Base-by-base conservation (phyloP, 768 basidiomycete species). In the Melanogaster broomeanus region DNA sequence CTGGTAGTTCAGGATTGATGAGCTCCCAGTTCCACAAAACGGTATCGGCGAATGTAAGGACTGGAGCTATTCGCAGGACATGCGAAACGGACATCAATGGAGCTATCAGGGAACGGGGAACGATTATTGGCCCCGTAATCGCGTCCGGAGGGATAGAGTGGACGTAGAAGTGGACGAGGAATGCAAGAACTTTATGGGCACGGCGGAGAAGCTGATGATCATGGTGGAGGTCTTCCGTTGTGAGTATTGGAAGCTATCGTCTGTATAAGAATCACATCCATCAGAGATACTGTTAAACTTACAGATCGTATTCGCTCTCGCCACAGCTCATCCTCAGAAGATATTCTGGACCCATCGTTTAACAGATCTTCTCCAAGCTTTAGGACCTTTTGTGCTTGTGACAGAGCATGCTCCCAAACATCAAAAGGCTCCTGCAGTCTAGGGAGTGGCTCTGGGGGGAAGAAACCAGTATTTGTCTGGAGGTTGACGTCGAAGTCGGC, bases 31-130 rank as follows among this genome's bases (percentile, higher is more conserved):
- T 97, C 92, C 93, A 99, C 2, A 98, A 79, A 13, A 99, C 95
- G 16, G 91, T 93, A 66, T 97, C 96, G 24, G 95, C 90, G 65
- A 93, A 99, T 0, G 95, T 99, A 57, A 98, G 76, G 55, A 99
- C 83, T 4, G 96, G 96, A 6, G 95, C 93, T n/a, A 95, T 85
- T 45, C 83, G 84, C 37, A 99, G 79, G 45, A 79, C 70, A 10
- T 78, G 77, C 13, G 93, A 96, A 42, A 96, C 83, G 16, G 78
- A 63, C 25, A 90, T 79, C 25, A 97, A 77, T 0, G 96, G 95
- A 21, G 90, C 69, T 1, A 91, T 80, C 35, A 99, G 74, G 10
- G 87, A 78, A 52, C 81, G 77, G 3, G 96, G 96, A 30, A 99
- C 81, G 45, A 78, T 61, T 35, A 84, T 69, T 2, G 82, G 67